Evolutionary conservation across 768 basidiomycete genomes (phyloP).

Genomic region (Russula compacta): DNA sequence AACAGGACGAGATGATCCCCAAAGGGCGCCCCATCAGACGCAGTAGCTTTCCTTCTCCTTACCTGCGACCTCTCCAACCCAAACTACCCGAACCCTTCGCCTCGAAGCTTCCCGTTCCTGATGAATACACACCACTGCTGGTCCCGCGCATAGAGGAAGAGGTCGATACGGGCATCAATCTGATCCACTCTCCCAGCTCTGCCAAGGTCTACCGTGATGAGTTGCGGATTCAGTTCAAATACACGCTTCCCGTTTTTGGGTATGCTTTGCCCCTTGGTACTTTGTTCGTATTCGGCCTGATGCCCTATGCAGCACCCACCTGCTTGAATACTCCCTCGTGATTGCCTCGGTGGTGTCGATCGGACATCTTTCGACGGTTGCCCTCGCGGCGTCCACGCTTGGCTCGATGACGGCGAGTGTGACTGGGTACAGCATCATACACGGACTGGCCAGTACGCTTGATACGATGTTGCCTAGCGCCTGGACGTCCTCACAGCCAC

Average conservation of each 20-base stretch:
- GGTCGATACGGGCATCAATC: slow-evolving; percentile 24
- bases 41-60: slow-evolving; percentile 28
- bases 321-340: slow-evolving; percentile 81
- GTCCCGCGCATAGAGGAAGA: slow-evolving; percentile 51
- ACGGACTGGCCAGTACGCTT: slow-evolving; percentile 75
- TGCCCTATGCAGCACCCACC: slow-evolving; percentile 48
- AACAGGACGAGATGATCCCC: neutral
- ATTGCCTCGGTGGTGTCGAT: slow-evolving; percentile 79
- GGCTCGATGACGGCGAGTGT: slow-evolving; percentile 43
- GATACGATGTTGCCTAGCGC: slow-evolving; percentile 93
- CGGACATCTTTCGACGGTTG: slow-evolving; percentile 84
- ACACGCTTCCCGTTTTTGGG: slow-evolving; percentile 67
- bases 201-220: slow-evolving; percentile 48
- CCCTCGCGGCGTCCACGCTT: slow-evolving; percentile 64
- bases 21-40: slow-evolving; percentile 10
- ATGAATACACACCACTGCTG: slow-evolving; percentile 24
- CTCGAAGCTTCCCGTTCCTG: slow-evolving; percentile 22
- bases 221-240: slow-evolving; percentile 45
- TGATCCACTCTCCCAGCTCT: neutral
- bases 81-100: slow-evolving; percentile 27
- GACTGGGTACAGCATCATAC: slow-evolving; percentile 70
- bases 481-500: slow-evolving; percentile 83
- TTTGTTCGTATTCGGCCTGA: neutral
- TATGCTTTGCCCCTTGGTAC: slow-evolving; percentile 22
- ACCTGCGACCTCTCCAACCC: slow-evolving; percentile 32